phyloP scores from a whole-genome alignment of 805 yeast species.

The Metschnikowia chrysomelidarum region DNA sequence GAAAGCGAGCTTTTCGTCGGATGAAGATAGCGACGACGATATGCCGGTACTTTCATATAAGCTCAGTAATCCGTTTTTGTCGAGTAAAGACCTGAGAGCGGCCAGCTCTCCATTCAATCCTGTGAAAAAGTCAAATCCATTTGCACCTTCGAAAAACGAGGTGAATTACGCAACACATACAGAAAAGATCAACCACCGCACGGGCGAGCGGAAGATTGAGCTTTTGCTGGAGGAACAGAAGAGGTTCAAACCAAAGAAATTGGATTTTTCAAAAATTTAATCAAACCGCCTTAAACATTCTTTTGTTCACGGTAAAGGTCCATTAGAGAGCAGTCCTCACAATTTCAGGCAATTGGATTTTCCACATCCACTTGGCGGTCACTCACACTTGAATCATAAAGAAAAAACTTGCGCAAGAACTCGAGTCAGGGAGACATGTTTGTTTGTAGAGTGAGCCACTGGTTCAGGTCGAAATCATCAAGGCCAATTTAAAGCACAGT shows the following conservation, averaged over 20 bases:
- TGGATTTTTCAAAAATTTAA: constrained; percentile 25
- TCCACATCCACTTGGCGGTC: no score
- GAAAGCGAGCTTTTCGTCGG: constrained; percentile 29
- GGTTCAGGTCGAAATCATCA: no score
- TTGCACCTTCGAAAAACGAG: not conserved
- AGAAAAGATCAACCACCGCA: constrained; percentile 41
- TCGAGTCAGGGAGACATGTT: no score
- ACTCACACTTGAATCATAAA: no score
- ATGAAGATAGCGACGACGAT: constrained; percentile 21
- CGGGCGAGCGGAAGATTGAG: constrained; percentile 36
- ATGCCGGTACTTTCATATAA: not conserved
- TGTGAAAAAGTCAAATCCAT: constrained; percentile 3
- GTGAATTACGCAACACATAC: constrained; percentile 36
- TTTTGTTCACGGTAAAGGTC: no score
- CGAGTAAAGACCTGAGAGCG: not conserved
- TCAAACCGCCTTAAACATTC: no score
- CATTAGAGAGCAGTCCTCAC: no score
- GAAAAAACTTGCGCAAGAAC: no score
- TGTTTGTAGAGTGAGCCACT: no score
- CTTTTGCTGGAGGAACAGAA: constrained; percentile 30
- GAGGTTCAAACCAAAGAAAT: constrained; percentile 37
- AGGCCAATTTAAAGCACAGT: no score
- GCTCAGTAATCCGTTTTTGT: constrained; percentile 8
- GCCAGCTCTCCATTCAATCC: not conserved
- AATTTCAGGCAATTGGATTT: no score